Evolutionary conservation across 164 flowering plant genomes (phyloP).

Genomic region (Buxus sempervirens): DNA sequence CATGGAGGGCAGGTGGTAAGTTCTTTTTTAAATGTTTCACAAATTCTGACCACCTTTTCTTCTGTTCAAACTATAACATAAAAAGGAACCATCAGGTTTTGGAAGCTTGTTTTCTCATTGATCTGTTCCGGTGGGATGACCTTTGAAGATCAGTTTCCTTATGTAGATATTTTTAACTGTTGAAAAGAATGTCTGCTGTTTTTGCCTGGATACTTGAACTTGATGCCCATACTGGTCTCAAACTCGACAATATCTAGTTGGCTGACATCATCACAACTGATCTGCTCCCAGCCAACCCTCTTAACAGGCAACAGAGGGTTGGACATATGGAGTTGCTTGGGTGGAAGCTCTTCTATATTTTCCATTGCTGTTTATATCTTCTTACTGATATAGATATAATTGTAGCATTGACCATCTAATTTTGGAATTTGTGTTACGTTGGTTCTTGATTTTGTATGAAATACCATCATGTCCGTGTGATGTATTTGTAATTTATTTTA

Average conservation of each 20-base stretch:
- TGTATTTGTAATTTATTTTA: not conserved
- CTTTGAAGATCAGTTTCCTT: conserved; percentile 19
- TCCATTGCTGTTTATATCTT: conserved; percentile 8
- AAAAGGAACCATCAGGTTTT: conserved; percentile 22
- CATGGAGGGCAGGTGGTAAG: conserved; percentile 34
- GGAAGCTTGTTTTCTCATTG: conserved; percentile 24
- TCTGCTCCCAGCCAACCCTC: not conserved
- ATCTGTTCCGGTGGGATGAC: conserved; percentile 22
- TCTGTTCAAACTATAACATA: conserved; percentile 24
- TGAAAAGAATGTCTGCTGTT: conserved; percentile 25
- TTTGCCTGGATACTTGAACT: conserved; percentile 19
- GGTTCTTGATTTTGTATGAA: not conserved
- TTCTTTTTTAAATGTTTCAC: conserved; percentile 23
- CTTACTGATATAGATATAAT: conserved; percentile 7
- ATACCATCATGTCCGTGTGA: not conserved
- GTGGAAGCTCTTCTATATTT: conserved; percentile 16
- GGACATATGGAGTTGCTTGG: conserved; percentile 15
- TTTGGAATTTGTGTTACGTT: conserved; percentile 8
- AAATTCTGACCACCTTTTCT: conserved; percentile 25
- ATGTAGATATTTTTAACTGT: conserved; percentile 40
- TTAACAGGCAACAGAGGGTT: not conserved
- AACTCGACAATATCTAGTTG: conserved; percentile 1
- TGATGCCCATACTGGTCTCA: conserved; percentile 19
- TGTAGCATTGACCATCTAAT: conserved; percentile 8
- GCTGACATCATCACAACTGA: conserved; percentile 3